Evolutionary conservation across 306 rosid species (phyloP).

Genomic region (Chamaecrista fasciculata): DNA sequence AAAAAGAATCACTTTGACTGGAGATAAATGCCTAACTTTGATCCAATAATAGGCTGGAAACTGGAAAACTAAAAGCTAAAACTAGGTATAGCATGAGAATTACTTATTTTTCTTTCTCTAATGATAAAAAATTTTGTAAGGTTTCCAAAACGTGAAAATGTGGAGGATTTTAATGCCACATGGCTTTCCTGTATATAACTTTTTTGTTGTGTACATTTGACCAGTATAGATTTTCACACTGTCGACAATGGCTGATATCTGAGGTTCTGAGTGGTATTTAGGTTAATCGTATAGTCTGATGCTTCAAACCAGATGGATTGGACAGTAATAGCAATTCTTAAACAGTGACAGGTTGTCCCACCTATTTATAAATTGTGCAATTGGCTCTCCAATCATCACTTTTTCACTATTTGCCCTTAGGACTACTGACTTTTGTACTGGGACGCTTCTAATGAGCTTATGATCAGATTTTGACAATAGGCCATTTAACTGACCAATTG

Average conservation of each 20-base stretch:
- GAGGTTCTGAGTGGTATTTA: background rate
- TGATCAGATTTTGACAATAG: background rate
- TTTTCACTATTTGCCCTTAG: background rate
- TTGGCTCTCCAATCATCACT: background rate
- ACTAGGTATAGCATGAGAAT: background rate
- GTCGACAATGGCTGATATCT: background rate
- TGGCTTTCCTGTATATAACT: background rate
- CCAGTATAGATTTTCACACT: background rate
- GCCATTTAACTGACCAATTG: slow-evolving; percentile 7
- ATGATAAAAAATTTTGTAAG: slow-evolving; percentile 2
- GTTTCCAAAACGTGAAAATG: slow-evolving; percentile 5
- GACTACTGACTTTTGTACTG: background rate
- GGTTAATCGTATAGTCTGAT: background rate
- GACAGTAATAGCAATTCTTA: background rate
- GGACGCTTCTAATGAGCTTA: background rate
- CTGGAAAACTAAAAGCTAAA: background rate
- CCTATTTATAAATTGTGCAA: slow-evolving; percentile 1
- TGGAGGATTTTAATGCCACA: slow-evolving; percentile 6
- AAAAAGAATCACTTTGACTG: background rate
- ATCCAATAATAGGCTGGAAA: background rate
- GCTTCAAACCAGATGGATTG: slow-evolving; percentile 11
- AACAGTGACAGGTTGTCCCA: background rate
- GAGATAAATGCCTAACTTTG: background rate
- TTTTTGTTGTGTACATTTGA: slow-evolving; percentile 5
- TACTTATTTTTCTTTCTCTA: background rate